Percentiles rank a stretch among this genome's conserved stretches.
These are phyloP conservation scores for Nemania sp. DNA, from an alignment of 2,329 filamentous ascomycete species.

Conservation along the genomic window DNA sequence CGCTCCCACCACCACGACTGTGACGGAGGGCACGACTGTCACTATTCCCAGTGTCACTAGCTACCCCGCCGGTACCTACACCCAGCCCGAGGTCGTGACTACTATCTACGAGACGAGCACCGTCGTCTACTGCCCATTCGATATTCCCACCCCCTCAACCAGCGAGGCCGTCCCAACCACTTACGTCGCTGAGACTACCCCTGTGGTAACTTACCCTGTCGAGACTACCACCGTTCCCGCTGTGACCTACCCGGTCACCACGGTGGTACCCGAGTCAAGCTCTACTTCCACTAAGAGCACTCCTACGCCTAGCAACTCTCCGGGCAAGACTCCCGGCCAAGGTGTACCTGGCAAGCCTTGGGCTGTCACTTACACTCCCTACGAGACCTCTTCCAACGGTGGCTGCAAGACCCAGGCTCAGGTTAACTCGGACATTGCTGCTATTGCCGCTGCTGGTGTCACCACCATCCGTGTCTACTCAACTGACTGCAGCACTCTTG, in stretches of 20 bases:
- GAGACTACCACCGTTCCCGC: constrained; percentile 40
- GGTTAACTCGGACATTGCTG: constrained; percentile 70
- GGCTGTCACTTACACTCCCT: constrained; percentile 86
- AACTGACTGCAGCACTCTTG: constrained; percentile 87
- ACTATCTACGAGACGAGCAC: constrained; percentile 76
- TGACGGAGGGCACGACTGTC: constrained; percentile 65
- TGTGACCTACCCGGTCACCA: constrained; percentile 32
- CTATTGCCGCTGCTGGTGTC: constrained; percentile 76
- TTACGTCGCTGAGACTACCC: constrained; percentile 25
- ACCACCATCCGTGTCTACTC: constrained; percentile 84
- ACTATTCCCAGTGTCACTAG: constrained; percentile 73
- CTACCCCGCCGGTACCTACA: constrained; percentile 79
- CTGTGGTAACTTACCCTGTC: constrained; percentile 10
- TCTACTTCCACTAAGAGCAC: constrained; percentile 41
- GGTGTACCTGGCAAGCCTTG: constrained; percentile 66
- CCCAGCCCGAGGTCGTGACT: constrained; percentile 72
- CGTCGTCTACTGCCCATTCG: constrained; percentile 78
- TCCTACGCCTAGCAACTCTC: constrained; percentile 48
- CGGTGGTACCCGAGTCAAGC: constrained; percentile 7
- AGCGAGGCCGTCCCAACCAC: constrained; percentile 36
- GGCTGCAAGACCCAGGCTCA: constrained; percentile 73
- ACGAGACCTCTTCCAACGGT: constrained; percentile 63
- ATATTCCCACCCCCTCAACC: constrained; percentile 47
- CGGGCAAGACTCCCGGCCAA: constrained; percentile 55
- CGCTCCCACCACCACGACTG: constrained; percentile 72